Percentiles rank a stretch among this genome's conserved stretches.
Evolutionary conservation across 257 asterid genomes (phyloP).

Genomic region (Ocimum tenuiflorum): DNA sequence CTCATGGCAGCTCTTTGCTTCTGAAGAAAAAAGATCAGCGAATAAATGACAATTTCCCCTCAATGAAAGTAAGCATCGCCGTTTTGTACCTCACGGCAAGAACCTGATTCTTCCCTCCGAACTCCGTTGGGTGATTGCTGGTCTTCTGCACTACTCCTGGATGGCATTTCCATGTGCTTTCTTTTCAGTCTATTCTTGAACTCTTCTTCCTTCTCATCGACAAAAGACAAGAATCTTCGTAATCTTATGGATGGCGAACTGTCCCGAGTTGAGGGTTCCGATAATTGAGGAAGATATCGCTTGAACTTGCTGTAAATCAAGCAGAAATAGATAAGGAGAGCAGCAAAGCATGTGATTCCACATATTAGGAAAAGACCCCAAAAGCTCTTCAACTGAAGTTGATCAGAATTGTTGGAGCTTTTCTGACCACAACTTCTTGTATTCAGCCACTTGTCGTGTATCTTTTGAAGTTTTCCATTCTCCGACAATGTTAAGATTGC

Average conservation of each 20-base stretch:
- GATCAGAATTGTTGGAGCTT: slow-evolving; percentile 30
- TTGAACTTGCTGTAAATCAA: slow-evolving; percentile 31
- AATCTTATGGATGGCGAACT: slow-evolving; percentile 25
- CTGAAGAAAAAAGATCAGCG: no score
- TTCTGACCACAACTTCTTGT: slow-evolving; percentile 28
- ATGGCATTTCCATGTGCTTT: slow-evolving; percentile 30
- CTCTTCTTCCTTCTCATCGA: slow-evolving; percentile 54
- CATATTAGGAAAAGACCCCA: slow-evolving; percentile 59
- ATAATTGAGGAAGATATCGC: slow-evolving; percentile 21
- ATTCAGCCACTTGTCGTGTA: slow-evolving; percentile 57
- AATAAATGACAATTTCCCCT: background rate
- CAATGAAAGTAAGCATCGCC: slow-evolving; percentile 15
- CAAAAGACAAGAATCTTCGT: slow-evolving; percentile 45
- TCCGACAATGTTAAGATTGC: slow-evolving; percentile 63
- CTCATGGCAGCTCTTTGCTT: no score
- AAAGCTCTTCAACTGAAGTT: slow-evolving; percentile 43
- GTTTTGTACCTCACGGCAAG: slow-evolving; percentile 11
- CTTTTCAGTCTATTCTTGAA: slow-evolving; percentile 41
- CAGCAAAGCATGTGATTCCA: slow-evolving; percentile 37
- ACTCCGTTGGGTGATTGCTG: slow-evolving; percentile 11
- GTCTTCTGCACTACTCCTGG: slow-evolving; percentile 17
- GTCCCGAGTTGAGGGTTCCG: slow-evolving; percentile 5
- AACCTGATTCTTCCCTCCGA: background rate
- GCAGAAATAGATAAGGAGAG: slow-evolving; percentile 38
- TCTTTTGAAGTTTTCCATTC: slow-evolving; percentile 51